These are phyloP conservation scores for Exophiala alcalophila DNA, from an alignment of 2,329 filamentous ascomycete genomes.

Conservation along the genomic window DNA sequence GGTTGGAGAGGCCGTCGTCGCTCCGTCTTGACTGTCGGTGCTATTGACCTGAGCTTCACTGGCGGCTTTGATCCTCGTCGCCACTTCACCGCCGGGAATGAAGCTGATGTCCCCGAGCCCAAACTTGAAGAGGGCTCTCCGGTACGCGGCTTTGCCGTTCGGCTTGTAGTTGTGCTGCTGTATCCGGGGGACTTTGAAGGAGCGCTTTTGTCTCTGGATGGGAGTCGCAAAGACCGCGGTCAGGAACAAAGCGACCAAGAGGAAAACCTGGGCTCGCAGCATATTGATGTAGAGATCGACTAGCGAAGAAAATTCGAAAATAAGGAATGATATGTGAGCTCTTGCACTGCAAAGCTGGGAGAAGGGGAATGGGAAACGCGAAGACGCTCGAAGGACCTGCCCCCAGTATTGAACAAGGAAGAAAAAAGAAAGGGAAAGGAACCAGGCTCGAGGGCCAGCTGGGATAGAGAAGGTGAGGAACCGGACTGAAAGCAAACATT, in stretches of 20 bases:
- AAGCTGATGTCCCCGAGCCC: constrained; percentile 39
- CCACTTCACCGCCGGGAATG: constrained; percentile 32
- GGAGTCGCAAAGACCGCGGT: constrained; percentile 37
- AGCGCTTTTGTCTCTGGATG: constrained; percentile 37
- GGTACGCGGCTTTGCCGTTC: constrained; percentile 61
- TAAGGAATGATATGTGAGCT: constrained; percentile 8
- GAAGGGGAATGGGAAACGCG: constrained; percentile 22
- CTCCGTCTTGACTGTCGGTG: constrained; percentile 45
- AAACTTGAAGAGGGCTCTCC: constrained; percentile 68
- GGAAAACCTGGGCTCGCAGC: constrained; percentile 26
- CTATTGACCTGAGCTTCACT: constrained; percentile 28
- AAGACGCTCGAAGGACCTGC: constrained; percentile 25
- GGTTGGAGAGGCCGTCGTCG: constrained; percentile 63
- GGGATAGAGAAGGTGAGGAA: constrained; percentile 19
- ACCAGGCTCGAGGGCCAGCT: constrained; percentile 22
- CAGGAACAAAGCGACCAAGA: constrained; percentile 34
- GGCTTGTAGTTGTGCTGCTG: constrained; percentile 55
- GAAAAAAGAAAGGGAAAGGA: constrained; percentile 12
- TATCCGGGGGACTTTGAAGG: constrained; percentile 61
- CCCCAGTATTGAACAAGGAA: constrained; percentile 16
- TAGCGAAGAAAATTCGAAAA: constrained; percentile 14
- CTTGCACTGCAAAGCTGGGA: constrained; percentile 12
- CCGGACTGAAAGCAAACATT: constrained; percentile 19
- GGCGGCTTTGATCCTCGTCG: constrained; percentile 31
- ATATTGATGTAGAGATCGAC: constrained; percentile 23